phyloP scores from a whole-genome alignment of 2,329 filamentous ascomycete species.

The Rutstroemia sp. region DNA sequence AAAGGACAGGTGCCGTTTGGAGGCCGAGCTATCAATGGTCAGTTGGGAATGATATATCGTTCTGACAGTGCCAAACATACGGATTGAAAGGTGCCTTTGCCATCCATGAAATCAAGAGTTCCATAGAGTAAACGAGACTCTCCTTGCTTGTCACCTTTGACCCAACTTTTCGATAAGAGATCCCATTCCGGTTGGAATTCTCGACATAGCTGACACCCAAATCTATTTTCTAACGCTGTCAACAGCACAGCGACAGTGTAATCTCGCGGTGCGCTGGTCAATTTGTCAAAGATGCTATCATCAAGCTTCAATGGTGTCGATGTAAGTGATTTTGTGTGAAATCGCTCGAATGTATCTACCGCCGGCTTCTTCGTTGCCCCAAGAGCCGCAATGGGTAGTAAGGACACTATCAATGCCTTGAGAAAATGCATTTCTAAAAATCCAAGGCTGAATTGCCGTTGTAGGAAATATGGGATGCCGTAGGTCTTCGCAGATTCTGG shows the following conservation, averaged over 20 bases:
- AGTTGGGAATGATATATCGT: neutral
- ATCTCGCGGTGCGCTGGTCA: slow-evolving; percentile 73
- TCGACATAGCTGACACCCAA: slow-evolving; percentile 77
- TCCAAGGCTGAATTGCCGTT: slow-evolving; percentile 9
- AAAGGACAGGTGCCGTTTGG: slow-evolving; percentile 85
- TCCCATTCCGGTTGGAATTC: slow-evolving; percentile 96
- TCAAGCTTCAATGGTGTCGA: slow-evolving; percentile 68
- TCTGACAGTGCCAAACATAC: slow-evolving; percentile 40
- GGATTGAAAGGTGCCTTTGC: slow-evolving; percentile 77
- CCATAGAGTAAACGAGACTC: slow-evolving; percentile 70
- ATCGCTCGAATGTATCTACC: slow-evolving; percentile 62
- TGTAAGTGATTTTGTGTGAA: slow-evolving; percentile 58
- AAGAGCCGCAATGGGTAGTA: slow-evolving; percentile 53
- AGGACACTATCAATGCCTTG: slow-evolving; percentile 52
- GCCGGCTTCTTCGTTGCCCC: slow-evolving; percentile 55
- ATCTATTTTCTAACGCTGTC: slow-evolving; percentile 77
- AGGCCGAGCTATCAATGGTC: slow-evolving; percentile 62
- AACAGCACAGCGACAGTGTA: slow-evolving; percentile 77
- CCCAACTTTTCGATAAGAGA: slow-evolving; percentile 78
- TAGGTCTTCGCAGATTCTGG: neutral
- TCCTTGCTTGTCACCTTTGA: slow-evolving; percentile 69
- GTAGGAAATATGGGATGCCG: neutral
- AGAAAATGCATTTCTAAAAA: slow-evolving; percentile 59
- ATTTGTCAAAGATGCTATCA: slow-evolving; percentile 65
- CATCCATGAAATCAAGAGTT: slow-evolving; percentile 81